Conservation (phyloP, 2,329 filamentous ascomycete species). For the Hypomyces perniciosus region DNA sequence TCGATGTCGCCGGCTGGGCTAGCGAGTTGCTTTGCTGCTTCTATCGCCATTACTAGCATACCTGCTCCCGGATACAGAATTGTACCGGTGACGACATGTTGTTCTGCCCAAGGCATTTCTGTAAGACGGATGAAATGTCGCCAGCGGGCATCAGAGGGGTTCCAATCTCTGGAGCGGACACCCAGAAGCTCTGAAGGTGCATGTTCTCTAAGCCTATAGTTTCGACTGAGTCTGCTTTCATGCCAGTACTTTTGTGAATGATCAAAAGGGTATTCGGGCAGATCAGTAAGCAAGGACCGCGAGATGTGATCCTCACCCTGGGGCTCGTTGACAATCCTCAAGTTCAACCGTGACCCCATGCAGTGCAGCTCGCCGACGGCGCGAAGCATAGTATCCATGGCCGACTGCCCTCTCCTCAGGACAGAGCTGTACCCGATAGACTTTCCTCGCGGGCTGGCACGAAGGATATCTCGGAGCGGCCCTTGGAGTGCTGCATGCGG, state of each 20-base stretch:
- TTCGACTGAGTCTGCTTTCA: neutral
- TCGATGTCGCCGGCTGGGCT: neutral
- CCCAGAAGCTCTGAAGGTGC: neutral
- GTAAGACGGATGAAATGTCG: neutral
- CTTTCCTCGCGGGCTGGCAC: neutral
- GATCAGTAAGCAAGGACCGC: neutral
- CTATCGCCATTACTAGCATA: neutral
- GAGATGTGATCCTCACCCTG: neutral
- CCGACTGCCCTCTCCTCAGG: neutral
- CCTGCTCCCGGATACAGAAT: conserved; percentile 13
- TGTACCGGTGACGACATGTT: neutral
- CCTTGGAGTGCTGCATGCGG: neutral
- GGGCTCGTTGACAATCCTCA: neutral
- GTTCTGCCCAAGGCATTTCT: neutral
- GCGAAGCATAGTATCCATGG: neutral
- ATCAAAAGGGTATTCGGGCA: neutral
- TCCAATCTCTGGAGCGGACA: neutral
- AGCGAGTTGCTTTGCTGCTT: neutral
- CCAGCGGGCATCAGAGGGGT: neutral
- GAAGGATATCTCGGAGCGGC: neutral
- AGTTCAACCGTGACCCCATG: neutral
- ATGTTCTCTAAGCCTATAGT: neutral
- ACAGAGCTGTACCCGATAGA: too few species aligned
- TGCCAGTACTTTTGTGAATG: conserved; percentile 9
- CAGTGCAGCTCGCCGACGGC: neutral